Base-by-base conservation (phyloP, 2,329 filamentous ascomycete genomes). In the Sarocladium strictum region DNA sequence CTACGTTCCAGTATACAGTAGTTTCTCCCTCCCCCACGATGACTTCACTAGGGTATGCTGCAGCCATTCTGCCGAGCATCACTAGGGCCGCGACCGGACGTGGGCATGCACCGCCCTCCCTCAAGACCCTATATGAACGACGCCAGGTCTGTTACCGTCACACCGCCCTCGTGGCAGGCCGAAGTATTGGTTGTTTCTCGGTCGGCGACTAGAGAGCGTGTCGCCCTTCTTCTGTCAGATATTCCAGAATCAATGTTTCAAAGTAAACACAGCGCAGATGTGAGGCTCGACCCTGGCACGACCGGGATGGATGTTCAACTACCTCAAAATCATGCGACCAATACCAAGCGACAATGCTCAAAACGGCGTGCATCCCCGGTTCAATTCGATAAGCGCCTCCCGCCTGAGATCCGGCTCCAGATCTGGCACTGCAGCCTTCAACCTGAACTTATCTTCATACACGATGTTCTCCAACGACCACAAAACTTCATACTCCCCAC, bases 341-440 rank as follows among this genome's bases (percentile, higher is more conserved):
- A 17, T 9, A 9, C 19, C 38, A 23, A 5, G 38, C n/a, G 23
- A 43, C 9, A 10, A 43, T 7, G 17, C 14, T 11, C 38, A 23
- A 43, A 11, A 19, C 11, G 12, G 21, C 24, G 21, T 11, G 3
- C 27, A 21, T 23, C 47, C 9, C 9, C 23, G 9, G 21, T 23
- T 10, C 14, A 26, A 2, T 51, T 51, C 15, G 15, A 17, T 11
- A 37, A 32, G 29, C n/a, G n/a, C n/a, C 61, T 72, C 10, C 69
- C 69, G 3, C 56, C 67, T 10, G 69, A 72, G 58, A 63, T 72
- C 49, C 68, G 69, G 24, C 63, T 71, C 51, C 69, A 69, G 58
- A 68, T 72, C 57, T 71, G 69, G 69, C 64, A 62, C 26, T 66
- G 62, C 58, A 67, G 68, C 32, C 62, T 66, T 26, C 68, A 72